A percentile compares a stretch with the other conserved stretches of the same genome.
phyloP scores from a whole-genome alignment of 306 rosid genomes.

The Albizia julibrissin region DNA sequence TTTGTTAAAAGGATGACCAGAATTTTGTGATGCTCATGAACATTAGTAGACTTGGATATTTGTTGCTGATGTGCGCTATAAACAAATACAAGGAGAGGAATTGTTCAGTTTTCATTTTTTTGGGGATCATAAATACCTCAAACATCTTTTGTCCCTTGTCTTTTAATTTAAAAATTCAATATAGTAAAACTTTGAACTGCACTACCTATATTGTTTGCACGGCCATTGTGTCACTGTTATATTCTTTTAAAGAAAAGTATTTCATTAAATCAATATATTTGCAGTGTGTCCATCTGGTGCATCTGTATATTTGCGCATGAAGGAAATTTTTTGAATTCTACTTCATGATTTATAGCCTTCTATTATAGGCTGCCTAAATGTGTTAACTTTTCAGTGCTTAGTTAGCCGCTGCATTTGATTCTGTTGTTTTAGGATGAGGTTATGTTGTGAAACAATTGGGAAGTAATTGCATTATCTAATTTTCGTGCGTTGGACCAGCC shows the following conservation, averaged over 20 bases:
- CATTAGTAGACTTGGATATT: not conserved
- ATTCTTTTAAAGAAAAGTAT: no score
- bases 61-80: not conserved
- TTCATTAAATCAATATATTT: not conserved
- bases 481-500: constrained; percentile 5
- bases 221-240: not conserved
- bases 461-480: constrained; percentile 16
- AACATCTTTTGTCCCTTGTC: not conserved
- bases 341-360: not conserved
- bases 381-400: not conserved
- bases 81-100: not conserved
- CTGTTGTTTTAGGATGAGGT: not conserved
- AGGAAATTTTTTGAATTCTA: not conserved
- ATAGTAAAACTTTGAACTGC: not conserved
- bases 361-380: constrained; percentile 1
- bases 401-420: not conserved
- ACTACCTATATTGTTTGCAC: not conserved
- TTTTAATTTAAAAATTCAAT: not conserved
- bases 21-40: not conserved
- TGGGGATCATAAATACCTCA: not conserved
- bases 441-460: constrained; percentile 4
- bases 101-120: not conserved
- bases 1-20: not conserved
- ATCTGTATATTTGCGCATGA: not conserved
- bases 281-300: not conserved